Base-by-base conservation (phyloP, 805 yeast species). In the Metschnikowia cerradonensis region DNA sequence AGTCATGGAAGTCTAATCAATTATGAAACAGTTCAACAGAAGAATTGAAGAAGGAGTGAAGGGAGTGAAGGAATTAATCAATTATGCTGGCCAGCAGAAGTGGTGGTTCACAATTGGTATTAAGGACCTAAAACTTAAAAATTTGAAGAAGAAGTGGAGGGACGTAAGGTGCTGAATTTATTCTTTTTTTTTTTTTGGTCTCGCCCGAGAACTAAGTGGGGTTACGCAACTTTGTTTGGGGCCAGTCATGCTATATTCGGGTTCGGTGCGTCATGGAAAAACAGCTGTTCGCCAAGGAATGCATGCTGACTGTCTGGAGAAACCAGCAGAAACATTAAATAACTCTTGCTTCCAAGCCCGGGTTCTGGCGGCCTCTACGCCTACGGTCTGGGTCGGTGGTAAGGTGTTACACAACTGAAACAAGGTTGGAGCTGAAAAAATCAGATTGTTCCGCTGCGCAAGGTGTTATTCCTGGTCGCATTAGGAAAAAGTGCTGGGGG, bases 1-100 rank as follows among this genome's bases (percentile, higher is more conserved):
- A 31, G 86, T 73, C 90, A 86, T 86, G 19, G 45, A 40, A 30
- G 30, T 39, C 31, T 23, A 44, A 14, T 36, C 26, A 23, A 22
- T 10, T 33, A 8, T 20, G 31, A 10, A 42, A 22, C 38, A 7
- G 37, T n/a, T 22, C 37, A 42, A 33, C 15, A n/a, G 26, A n/a
- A 20, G 45, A 33, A 33, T 42, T 33, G 38, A 42, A 20, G 31
- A 32, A 26, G 43, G n/a, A n/a, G 34, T 14, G 31, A 33, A 15
- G 34, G n/a, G 6, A 10, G 3, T 32, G 31, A 33, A 22, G 19
- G 30, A 14, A 14, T 13, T 10, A 20, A 20, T 19, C 40, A 42
- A 42, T 33, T 33, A 23, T 42, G 19, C 38, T 34, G 32, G 45
- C 38, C 45, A 42, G 45, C 38, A 42, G 45, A 32, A 32, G 45